Conservation (phyloP, 306 rosid species). For the Datisca glomerata region DNA sequence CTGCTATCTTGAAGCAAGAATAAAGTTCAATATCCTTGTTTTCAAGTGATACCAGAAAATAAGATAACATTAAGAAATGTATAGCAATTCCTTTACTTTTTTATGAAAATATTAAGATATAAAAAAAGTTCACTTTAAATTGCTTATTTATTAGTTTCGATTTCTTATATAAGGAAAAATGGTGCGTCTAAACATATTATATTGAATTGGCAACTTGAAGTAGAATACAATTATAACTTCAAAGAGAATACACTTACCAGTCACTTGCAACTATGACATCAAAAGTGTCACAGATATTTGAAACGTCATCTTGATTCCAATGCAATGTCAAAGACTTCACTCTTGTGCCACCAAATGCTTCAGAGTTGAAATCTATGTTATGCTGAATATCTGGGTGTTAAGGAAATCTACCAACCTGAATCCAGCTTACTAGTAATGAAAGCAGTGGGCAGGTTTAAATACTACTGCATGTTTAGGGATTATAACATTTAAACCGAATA, state of each 20-base stretch:
- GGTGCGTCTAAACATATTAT: not conserved
- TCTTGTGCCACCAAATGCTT: conserved; percentile 66
- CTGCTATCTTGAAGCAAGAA: too few species aligned
- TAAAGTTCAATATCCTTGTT: too few species aligned
- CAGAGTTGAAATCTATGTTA: conserved; percentile 54
- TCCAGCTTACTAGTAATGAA: not conserved
- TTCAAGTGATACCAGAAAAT: too few species aligned
- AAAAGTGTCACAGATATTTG: conserved; percentile 31
- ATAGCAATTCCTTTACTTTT: too few species aligned
- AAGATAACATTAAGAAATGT: too few species aligned
- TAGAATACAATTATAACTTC: too few species aligned
- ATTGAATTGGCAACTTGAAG: not conserved
- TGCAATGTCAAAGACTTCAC: conserved; percentile 71
- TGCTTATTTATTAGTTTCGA: too few species aligned
- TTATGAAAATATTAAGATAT: too few species aligned
- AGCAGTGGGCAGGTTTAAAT: too few species aligned
- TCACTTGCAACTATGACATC: conserved; percentile 80
- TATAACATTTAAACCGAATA: too few species aligned
- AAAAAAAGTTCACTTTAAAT: too few species aligned
- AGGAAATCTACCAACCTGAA: conserved; percentile 14
- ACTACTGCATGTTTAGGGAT: too few species aligned
- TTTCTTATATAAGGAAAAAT: not conserved
- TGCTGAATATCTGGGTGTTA: conserved; percentile 67
- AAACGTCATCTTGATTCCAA: conserved; percentile 59
- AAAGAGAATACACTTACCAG: conserved; percentile 35